phyloP scores from a whole-genome alignment of 257 asterid species.

The Scutellaria baicalensis region DNA sequence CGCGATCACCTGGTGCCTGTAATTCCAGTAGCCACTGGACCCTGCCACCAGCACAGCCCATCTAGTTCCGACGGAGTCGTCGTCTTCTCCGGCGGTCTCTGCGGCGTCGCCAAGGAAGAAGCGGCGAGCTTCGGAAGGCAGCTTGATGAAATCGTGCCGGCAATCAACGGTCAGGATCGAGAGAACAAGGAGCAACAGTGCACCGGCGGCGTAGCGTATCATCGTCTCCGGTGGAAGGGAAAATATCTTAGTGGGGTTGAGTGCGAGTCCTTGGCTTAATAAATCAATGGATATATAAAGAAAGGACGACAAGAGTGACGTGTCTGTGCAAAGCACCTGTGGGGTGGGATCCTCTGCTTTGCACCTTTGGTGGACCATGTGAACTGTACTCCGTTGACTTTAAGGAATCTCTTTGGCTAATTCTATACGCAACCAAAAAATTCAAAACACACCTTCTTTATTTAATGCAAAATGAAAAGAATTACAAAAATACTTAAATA shows the following conservation, averaged over 20 bases:
- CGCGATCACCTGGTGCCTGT: constrained; percentile 83
- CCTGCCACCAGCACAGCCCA: constrained; percentile 99
- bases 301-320: not conserved
- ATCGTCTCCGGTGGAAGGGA: constrained; percentile 8
- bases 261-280: not conserved
- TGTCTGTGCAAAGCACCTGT: not conserved
- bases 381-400: too few relatives aligned
- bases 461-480: too few relatives aligned
- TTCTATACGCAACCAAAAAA: too few relatives aligned
- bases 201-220: constrained; percentile 41
- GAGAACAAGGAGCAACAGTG: constrained; percentile 39
- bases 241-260: not conserved
- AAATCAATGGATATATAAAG: constrained; percentile 13
- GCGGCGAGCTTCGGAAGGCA: constrained; percentile 56
- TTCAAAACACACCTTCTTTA: too few relatives aligned
- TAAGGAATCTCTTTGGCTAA: too few relatives aligned
- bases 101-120: constrained; percentile 28
- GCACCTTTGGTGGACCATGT: not conserved
- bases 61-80: constrained; percentile 67
- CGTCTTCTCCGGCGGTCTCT: constrained; percentile 30
- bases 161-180: constrained; percentile 41
- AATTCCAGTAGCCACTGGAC: constrained; percentile 87
- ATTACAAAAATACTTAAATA: too few relatives aligned
- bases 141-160: constrained; percentile 46
- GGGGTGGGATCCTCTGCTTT: constrained; percentile 16